phyloP scores from a whole-genome alignment of 169 alveolate genomes.

The Perkinsus olseni region DNA sequence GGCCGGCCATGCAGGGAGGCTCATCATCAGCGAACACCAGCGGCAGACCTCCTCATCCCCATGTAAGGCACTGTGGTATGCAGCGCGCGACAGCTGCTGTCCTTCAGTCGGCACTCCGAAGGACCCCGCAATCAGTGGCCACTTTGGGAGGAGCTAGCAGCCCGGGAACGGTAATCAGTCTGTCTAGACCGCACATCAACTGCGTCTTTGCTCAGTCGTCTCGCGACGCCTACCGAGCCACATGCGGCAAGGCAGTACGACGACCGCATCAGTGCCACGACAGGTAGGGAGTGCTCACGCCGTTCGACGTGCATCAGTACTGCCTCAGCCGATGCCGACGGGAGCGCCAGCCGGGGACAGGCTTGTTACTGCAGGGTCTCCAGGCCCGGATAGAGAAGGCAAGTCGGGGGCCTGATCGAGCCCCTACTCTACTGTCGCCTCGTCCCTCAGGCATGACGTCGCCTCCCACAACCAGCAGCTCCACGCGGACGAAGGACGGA shows the following conservation, averaged over 20 bases:
- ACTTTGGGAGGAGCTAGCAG: background rate
- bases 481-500: background rate
- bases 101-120: background rate
- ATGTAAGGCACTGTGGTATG: background rate
- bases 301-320: background rate
- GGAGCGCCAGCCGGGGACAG: background rate
- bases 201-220: background rate
- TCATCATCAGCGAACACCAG: background rate
- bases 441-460: background rate
- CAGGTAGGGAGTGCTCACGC: background rate
- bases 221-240: background rate
- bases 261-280: background rate
- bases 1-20: background rate
- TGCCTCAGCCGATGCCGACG: background rate
- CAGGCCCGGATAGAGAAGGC: background rate
- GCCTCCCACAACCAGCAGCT: background rate
- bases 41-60: background rate
- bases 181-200: no score
- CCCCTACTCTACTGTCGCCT: no score
- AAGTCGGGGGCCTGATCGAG: no score
- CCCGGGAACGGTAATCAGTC: background rate
- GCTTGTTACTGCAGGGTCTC: background rate
- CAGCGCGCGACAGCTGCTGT: background rate
- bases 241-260: background rate
- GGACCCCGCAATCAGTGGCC: background rate